Base-by-base conservation (phyloP, 2,329 filamentous ascomycete genomes). In the Endothia cerciana region DNA sequence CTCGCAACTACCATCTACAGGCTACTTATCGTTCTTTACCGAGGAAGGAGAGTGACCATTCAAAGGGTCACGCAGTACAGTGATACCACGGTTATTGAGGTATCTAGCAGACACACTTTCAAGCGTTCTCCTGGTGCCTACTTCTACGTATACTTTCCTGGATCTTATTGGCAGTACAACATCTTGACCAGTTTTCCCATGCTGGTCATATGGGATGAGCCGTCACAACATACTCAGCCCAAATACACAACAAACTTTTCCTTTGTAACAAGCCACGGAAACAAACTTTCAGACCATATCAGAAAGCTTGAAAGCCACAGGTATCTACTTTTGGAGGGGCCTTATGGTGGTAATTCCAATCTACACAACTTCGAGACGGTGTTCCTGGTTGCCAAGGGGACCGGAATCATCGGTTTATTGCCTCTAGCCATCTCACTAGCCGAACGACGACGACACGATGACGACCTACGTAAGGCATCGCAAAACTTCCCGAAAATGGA, bases 101-200 rank as follows among this genome's bases (percentile, higher is more conserved):
- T 56, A 17, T 13, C 2, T 33, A 17, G 11, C 5, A 3, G 3
- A 3, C 53, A n/a, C 7, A 7, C 28, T 7, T 4, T 56, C 3
- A 11, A 17, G 15, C 7, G 11, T 19, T 56, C 36, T 38, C 53
- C 53, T 3, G 53, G 53, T 3, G 53, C 53, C 2, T 56, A 56
- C 15, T 56, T 56, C 17, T 56, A 56, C 15, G 30, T 56, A 5
- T 6, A 22, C 53, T 36, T 56, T 17, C 53, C 53, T 5, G 53
- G 53, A 4, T 3, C 7, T 3, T 33, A 3, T 33, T 56, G 28
- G 28, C 28, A 36, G 2, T 17, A 56, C 33, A 13, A 56, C 25
- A 56, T 56, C 6, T 56, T 28, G 28, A 33, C 3, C 25, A 56
- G 53, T n/a, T 56, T 36, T 56, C 53, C 53, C 2, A 56, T 56